Percentiles rank a stretch among this genome's conserved stretches.
Evolutionary conservation across 164 flowering plant species (phyloP).

Genomic region (Aristolochia contorta): DNA sequence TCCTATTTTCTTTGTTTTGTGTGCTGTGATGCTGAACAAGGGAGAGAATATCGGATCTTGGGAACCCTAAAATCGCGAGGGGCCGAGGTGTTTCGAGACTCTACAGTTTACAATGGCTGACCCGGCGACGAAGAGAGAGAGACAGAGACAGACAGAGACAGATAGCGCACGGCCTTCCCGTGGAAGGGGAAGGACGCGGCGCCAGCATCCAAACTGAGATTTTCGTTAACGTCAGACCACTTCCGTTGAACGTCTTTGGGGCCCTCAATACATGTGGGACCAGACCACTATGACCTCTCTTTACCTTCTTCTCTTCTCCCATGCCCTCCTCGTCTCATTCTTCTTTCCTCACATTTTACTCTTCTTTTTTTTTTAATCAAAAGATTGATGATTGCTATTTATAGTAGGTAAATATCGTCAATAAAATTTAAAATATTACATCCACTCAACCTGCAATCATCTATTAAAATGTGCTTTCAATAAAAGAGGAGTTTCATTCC

Average conservation of each 20-base stretch:
- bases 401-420: too few species aligned
- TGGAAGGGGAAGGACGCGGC: conserved; percentile 1
- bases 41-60: conserved; percentile 14
- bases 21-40: background rate
- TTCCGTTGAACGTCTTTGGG: background rate
- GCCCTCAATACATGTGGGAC: background rate
- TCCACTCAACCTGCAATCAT: too few species aligned
- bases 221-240: background rate
- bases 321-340: background rate
- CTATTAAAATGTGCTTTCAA: too few species aligned
- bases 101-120: conserved; percentile 3
- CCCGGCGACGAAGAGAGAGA: background rate
- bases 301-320: too few species aligned
- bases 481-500: too few species aligned
- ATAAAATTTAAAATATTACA: too few species aligned
- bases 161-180: background rate
- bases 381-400: background rate
- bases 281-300: background rate
- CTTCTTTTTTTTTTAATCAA: too few species aligned
- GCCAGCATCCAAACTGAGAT: background rate
- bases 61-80: conserved; percentile 10
- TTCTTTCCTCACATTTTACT: too few species aligned
- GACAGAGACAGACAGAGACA: too few species aligned
- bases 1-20: conserved; percentile 1
- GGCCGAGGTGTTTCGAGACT: conserved; percentile 7